Evolutionary conservation across 257 asterid genomes (phyloP).

Genomic region (Solanum chiquidenum): DNA sequence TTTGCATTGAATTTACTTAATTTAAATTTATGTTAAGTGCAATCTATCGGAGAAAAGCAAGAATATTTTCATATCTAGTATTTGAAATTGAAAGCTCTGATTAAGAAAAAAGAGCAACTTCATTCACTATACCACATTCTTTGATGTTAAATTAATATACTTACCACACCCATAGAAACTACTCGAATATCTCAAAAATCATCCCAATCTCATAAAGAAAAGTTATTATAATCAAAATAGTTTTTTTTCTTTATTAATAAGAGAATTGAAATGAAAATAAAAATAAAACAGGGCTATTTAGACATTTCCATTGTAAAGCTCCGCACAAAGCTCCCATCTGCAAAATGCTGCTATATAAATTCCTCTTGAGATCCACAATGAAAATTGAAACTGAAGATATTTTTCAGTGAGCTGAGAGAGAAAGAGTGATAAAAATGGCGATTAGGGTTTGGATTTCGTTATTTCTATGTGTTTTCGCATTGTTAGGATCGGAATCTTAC

Average conservation of each 20-base stretch:
- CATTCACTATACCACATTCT: no score
- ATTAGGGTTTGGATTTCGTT: constrained; percentile 12
- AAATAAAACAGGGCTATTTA: not conserved
- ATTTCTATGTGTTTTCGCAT: constrained; percentile 8
- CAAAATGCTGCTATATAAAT: not conserved
- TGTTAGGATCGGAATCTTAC: constrained; percentile 9
- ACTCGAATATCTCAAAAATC: not conserved
- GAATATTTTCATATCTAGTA: no score
- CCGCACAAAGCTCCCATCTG: not conserved
- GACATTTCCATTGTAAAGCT: not conserved
- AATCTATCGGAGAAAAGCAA: no score
- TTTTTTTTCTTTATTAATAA: not conserved
- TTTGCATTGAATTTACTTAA: no score
- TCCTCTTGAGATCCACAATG: not conserved
- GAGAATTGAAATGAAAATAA: not conserved
- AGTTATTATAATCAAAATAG: not conserved
- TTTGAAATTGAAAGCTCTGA: no score
- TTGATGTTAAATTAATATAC: no score
- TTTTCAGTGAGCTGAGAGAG: constrained; percentile 21
- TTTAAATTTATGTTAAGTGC: no score
- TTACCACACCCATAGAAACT: not conserved
- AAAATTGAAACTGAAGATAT: not conserved
- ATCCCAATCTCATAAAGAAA: not conserved
- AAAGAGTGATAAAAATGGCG: constrained; percentile 22
- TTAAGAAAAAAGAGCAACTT: no score